Evolutionary conservation across 2,329 filamentous ascomycete species (phyloP), one percentile per base, ranked within the genome.

Genomic region (Anisogramma anomala): DNA sequence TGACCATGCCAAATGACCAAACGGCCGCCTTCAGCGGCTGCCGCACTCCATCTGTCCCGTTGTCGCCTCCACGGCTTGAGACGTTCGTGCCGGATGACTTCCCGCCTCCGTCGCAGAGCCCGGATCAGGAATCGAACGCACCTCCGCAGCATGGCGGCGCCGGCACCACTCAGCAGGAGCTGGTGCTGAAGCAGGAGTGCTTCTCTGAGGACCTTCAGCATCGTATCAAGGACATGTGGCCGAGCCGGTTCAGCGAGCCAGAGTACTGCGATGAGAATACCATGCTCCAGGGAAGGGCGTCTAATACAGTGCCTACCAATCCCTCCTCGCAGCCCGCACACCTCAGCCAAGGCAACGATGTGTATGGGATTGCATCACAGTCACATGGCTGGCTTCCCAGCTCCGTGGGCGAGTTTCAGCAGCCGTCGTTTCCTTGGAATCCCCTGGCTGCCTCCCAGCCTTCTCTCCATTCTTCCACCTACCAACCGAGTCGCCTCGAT

Each of bases 1-100:
- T 15, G 10, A 15, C 33, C 17, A 37, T 40, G 41, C 26, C 41
- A 19, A 36, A 43, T 28, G 9, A 41, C 15, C 34, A 23, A 17
- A 11, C 28, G 33, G 17, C 14, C 15, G 15, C 10, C 11, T 2
- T 36, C 13, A 30, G 19, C 22, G 22, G 11, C 19, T 19, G 18
- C 18, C 31, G 30, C 32, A 17, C 15, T 15, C 34, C 31, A 11
- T 22, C 39, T 30, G n/a, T 8, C 11, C 23, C 32, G 4, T 1
- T 17, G 6, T 31, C 41, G 6, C 32, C 36, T 8, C 7, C 23
- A 6, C 22, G 10, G n/a, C n/a, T 20, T 36, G 33, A 40, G 33
- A 41, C 25, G 19, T 31, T 13, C 15, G 33, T 17, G 10, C 3
- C 33, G 19, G 33, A 10, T 18, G 18, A 20, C n/a, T 13, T 28